These are phyloP conservation scores for Podila epigama DNA, from an alignment of 192 early-diverging fungal genomes.

Conservation along the genomic window DNA sequence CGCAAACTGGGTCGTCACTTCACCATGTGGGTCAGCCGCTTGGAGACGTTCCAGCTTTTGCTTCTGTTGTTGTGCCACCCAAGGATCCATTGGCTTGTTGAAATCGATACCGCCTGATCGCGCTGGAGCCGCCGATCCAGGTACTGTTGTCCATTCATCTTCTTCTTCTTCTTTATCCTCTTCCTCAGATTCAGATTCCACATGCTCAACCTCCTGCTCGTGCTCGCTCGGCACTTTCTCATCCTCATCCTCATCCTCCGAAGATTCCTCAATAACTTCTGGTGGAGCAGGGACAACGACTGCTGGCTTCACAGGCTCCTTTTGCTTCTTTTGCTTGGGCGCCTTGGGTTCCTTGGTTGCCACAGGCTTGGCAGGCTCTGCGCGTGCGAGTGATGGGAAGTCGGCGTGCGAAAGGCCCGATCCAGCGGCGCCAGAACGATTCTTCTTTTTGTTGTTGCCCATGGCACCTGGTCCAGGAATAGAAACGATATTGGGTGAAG, in stretches of 20 bases:
- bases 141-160: slow-evolving; percentile 41
- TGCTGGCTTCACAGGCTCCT: slow-evolving; percentile 10
- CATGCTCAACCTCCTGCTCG: slow-evolving; percentile 6
- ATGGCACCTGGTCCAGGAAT: slow-evolving; percentile 46
- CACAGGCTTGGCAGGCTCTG: slow-evolving; percentile 4
- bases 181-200: no score
- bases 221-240: slow-evolving; percentile 1
- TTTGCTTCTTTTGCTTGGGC: slow-evolving; percentile 18
- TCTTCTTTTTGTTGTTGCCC: slow-evolving; percentile 39
- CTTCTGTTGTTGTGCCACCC: slow-evolving; percentile 42
- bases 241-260: slow-evolving; percentile 9
- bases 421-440: slow-evolving; percentile 21
- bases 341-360: slow-evolving; percentile 33
- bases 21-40: slow-evolving; percentile 42
- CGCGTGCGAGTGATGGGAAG: slow-evolving; percentile 35
- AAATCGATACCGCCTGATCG: slow-evolving; percentile 45
- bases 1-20: slow-evolving; percentile 29
- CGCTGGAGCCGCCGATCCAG: slow-evolving; percentile 2
- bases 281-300: background rate
- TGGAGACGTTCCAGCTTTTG: slow-evolving; percentile 20
- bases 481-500: slow-evolving; percentile 27
- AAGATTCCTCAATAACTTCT: background rate
- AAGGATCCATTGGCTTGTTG: slow-evolving; percentile 48
- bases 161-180: slow-evolving; percentile 13
- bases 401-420: slow-evolving; percentile 35